Percentiles rank a stretch among this genome's conserved stretches.
These are phyloP conservation scores for Pythium monospermum DNA, from an alignment of 352 stramenopile genomes.

Conservation along the genomic window DNA sequence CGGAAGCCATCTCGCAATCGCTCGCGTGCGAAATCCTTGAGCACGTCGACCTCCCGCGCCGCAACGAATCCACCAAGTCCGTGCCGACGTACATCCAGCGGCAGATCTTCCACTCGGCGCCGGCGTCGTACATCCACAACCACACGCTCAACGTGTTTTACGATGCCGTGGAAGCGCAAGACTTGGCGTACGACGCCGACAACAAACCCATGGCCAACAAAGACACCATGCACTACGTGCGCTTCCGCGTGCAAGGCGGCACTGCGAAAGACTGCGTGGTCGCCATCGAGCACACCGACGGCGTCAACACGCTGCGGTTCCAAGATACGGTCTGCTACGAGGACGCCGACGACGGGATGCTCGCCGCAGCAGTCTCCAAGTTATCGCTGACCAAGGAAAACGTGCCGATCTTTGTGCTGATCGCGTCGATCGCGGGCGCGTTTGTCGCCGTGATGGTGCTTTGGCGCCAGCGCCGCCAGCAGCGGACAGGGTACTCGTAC, in stretches of 20 bases:
- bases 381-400: constrained; percentile 28
- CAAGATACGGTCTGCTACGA: constrained; percentile 49
- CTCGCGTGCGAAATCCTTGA: constrained; percentile 50
- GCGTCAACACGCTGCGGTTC: constrained; percentile 50
- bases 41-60: constrained; percentile 45
- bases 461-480: constrained; percentile 36
- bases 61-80: constrained; percentile 32
- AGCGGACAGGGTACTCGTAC: constrained; percentile 63
- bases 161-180: constrained; percentile 49
- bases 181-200: constrained; percentile 27
- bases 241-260: constrained; percentile 36
- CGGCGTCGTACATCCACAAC: constrained; percentile 29
- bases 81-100: constrained; percentile 39
- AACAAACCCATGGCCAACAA: constrained; percentile 8
- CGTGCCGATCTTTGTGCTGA: constrained; percentile 29
- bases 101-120: constrained; percentile 37
- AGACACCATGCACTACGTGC: constrained; percentile 46
- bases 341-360: constrained; percentile 18
- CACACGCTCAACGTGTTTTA: constrained; percentile 40
- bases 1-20: background rate
- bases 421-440: constrained; percentile 31
- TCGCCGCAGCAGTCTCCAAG: background rate
- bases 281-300: constrained; percentile 36
- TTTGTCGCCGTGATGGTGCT: constrained; percentile 31
- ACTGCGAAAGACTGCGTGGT: constrained; percentile 44